A percentile compares a stretch with the other conserved stretches of the same genome.
Conservation (phyloP, 352 stramenopile species). For the Phytopythium sindhum region DNA sequence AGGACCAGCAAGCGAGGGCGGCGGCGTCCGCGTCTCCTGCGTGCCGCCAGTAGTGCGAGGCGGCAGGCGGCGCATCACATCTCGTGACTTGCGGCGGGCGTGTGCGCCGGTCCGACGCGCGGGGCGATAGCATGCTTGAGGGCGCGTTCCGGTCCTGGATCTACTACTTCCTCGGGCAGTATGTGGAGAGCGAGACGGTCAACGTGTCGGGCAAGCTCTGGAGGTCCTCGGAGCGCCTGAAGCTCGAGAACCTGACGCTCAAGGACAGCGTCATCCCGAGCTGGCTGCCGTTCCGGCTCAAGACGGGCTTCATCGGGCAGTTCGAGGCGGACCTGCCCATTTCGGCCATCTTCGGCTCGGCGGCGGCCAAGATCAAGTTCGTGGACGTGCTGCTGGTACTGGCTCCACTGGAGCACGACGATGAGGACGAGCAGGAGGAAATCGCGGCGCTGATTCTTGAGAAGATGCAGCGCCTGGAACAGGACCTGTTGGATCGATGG, state of each 20-base stretch:
- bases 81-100: not conserved
- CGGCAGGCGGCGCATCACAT: not conserved
- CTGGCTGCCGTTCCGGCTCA: conserved; percentile 84
- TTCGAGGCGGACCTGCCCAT: conserved; percentile 85
- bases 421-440: conserved; percentile 69
- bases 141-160: conserved; percentile 88
- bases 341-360: conserved; percentile 79
- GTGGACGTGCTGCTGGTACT: conserved; percentile 83
- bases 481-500: conserved; percentile 82
- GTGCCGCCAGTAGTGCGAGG: not conserved
- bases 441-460: conserved; percentile 44
- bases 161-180: conserved; percentile 80
- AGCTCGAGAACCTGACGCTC: conserved; percentile 85
- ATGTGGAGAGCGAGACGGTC: conserved; percentile 84
- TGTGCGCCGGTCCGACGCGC: not conserved
- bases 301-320: conserved; percentile 83
- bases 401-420: conserved; percentile 64
- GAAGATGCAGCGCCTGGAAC: conserved; percentile 67
- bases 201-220: conserved; percentile 86
- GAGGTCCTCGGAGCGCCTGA: conserved; percentile 84
- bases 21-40: not conserved
- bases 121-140: conserved; percentile 60
- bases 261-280: conserved; percentile 77
- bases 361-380: conserved; percentile 84
- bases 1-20: not conserved